phyloP scores from a whole-genome alignment of 495 filamentous ascomycete species.

The Amniculicola lignicola region DNA sequence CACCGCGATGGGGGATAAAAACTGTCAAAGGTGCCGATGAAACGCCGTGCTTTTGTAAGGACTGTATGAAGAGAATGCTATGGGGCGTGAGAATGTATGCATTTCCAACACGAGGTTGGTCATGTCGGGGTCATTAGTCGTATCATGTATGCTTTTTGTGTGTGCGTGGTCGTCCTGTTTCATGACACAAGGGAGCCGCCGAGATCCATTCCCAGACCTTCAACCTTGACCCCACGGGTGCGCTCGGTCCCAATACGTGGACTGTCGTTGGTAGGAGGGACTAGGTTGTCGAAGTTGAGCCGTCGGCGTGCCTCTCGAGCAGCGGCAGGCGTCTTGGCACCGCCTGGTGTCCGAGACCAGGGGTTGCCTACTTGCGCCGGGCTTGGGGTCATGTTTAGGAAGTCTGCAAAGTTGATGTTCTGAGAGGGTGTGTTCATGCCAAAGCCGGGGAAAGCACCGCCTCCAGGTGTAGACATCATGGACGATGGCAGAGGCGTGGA shows the following conservation, averaged over 20 bases:
- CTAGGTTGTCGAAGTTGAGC: constrained; percentile 65
- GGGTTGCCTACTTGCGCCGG: constrained; percentile 71
- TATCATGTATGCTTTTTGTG: not conserved
- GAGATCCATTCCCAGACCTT: constrained; percentile 52
- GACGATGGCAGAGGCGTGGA: constrained; percentile 75
- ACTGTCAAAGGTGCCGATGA: not conserved
- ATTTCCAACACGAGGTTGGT: constrained; percentile 9
- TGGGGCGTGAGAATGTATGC: not conserved
- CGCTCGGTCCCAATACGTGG: constrained; percentile 39
- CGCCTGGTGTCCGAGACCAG: constrained; percentile 55
- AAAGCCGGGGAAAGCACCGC: constrained; percentile 58
- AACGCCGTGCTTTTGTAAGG: constrained; percentile 28
- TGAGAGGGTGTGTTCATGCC: constrained; percentile 57
- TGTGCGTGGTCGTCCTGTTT: not conserved
- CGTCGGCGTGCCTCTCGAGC: constrained; percentile 56
- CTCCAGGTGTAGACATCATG: constrained; percentile 83
- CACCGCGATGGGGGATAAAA: no score
- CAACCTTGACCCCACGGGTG: constrained; percentile 24
- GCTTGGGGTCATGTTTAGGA: constrained; percentile 93
- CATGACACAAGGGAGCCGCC: constrained; percentile 51
- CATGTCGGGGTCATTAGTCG: constrained; percentile 15
- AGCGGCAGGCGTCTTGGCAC: constrained; percentile 56
- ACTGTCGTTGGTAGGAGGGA: constrained; percentile 49
- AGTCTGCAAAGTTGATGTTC: constrained; percentile 93
- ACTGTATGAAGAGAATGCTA: constrained; percentile 11